phyloP scores from a whole-genome alignment of 208 protist genomes.

The Leishmania tarentolae region DNA sequence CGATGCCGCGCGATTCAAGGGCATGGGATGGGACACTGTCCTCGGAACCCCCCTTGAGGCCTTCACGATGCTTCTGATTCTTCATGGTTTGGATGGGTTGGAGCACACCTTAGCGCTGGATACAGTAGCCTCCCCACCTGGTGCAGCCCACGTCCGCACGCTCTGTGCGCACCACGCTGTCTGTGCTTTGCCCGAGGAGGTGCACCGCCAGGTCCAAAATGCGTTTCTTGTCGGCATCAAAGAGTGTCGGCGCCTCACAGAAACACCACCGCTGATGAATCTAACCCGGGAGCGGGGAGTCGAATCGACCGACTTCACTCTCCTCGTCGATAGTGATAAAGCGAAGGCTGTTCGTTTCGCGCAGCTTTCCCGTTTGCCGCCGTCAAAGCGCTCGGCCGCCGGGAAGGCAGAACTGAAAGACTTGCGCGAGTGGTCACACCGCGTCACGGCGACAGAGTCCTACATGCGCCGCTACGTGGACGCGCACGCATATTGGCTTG shows the following conservation, averaged over 20 bases:
- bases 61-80: slow-evolving; percentile 60
- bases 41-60: slow-evolving; percentile 63
- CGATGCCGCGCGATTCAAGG: slow-evolving; percentile 45
- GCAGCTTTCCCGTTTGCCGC: slow-evolving; percentile 56
- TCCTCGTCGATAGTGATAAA: slow-evolving; percentile 44
- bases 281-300: slow-evolving; percentile 33
- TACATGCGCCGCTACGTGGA: slow-evolving; percentile 78
- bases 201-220: slow-evolving; percentile 30
- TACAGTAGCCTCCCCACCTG: background rate
- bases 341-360: slow-evolving; percentile 64
- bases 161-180: background rate
- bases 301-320: slow-evolving; percentile 72
- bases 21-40: slow-evolving; percentile 64
- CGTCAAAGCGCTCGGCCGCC: slow-evolving; percentile 40
- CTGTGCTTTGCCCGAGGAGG: slow-evolving; percentile 5
- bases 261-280: slow-evolving; percentile 40
- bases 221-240: slow-evolving; percentile 59
- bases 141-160: background rate
- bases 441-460: slow-evolving; percentile 20
- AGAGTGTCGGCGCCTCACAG: slow-evolving; percentile 51
- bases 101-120: slow-evolving; percentile 25
- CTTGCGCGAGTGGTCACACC: slow-evolving; percentile 50
- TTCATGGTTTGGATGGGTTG: slow-evolving; percentile 43
- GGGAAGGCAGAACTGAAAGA: slow-evolving; percentile 42
- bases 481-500: slow-evolving; percentile 81